Evolutionary conservation across 495 filamentous ascomycete species (phyloP).

Genomic region (Hypoxylon lienhwacheense): DNA sequence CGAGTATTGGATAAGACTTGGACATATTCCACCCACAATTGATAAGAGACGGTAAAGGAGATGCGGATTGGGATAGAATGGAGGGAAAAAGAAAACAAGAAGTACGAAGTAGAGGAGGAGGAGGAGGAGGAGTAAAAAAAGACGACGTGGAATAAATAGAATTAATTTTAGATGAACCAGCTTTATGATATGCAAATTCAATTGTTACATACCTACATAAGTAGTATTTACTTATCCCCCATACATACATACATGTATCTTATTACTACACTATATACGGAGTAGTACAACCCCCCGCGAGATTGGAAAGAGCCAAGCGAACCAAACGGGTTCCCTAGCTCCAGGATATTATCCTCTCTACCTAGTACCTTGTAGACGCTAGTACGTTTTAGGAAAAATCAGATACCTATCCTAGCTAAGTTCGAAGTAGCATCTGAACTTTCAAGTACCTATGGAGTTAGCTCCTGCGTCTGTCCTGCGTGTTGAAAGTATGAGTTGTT

Average conservation of each 20-base stretch:
- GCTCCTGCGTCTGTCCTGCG: constrained; percentile 26
- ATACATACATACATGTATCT: neutral
- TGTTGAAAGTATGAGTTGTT: no score
- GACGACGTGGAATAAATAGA: no score
- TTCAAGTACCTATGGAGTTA: neutral
- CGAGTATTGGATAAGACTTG: constrained; percentile 11
- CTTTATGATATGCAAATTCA: neutral
- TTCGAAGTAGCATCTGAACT: neutral
- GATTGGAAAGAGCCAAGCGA: constrained; percentile 24
- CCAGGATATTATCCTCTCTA: constrained; percentile 23
- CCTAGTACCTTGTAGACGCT: constrained; percentile 25
- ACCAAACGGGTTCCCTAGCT: constrained; percentile 25
- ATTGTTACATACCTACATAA: neutral
- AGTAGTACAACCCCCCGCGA: no score
- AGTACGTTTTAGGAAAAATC: constrained; percentile 13
- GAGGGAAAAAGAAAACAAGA: constrained; percentile 25
- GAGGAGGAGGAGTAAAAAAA: constrained; percentile 9
- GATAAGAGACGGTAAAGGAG: constrained; percentile 1
- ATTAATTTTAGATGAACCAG: no score
- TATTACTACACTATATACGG: constrained; percentile 4
- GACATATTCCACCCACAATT: constrained; percentile 12
- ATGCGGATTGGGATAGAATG: constrained; percentile 31
- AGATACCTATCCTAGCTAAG: constrained; percentile 1
- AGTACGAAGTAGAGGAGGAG: constrained; percentile 16
- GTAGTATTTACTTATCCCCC: neutral